Evolutionary conservation across 1,284 basidiomycete species (phyloP).

Genomic region (Ceratobasidium theobromae): DNA sequence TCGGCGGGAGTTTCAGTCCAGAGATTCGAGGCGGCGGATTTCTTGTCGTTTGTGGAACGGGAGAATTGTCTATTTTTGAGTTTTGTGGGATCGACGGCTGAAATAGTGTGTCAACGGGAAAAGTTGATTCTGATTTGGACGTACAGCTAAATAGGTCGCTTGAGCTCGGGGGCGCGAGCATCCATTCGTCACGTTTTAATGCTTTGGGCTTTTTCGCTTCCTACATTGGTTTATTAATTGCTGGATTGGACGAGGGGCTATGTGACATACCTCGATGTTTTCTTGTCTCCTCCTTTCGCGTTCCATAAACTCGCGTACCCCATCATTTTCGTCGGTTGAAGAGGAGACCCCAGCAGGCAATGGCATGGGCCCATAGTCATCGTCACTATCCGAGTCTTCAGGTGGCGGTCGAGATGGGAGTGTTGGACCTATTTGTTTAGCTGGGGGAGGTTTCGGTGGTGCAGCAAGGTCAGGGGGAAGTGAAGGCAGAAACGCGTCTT

Average conservation of each 20-base stretch:
- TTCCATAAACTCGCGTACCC: constrained; percentile 76
- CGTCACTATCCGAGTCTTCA: constrained; percentile 54
- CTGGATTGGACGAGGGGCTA: background rate
- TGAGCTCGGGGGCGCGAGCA: constrained; percentile 84
- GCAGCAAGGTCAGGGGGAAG: constrained; percentile 62
- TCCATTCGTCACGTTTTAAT: constrained; percentile 87
- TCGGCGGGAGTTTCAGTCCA: constrained; percentile 96
- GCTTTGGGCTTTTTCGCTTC: constrained; percentile 73
- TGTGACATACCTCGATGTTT: constrained; percentile 56
- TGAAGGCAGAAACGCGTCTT: constrained; percentile 61
- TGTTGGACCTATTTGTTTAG: constrained; percentile 31
- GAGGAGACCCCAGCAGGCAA: constrained; percentile 49
- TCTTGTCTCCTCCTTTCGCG: constrained; percentile 73
- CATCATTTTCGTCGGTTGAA: constrained; percentile 52
- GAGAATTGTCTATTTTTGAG: constrained; percentile 75
- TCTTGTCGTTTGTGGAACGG: constrained; percentile 52
- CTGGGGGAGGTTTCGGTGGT: constrained; percentile 13
- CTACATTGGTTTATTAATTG: constrained; percentile 43
- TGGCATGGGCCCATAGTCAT: constrained; percentile 76
- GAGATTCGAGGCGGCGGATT: constrained; percentile 51
- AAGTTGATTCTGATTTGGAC: constrained; percentile 47
- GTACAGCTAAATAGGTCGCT: constrained; percentile 74
- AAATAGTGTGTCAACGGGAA: background rate
- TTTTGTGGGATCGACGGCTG: constrained; percentile 70
- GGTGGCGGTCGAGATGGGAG: constrained; percentile 43